Base-by-base conservation (phyloP, 2,329 filamentous ascomycete genomes). In the Fusarium miscanthi region DNA sequence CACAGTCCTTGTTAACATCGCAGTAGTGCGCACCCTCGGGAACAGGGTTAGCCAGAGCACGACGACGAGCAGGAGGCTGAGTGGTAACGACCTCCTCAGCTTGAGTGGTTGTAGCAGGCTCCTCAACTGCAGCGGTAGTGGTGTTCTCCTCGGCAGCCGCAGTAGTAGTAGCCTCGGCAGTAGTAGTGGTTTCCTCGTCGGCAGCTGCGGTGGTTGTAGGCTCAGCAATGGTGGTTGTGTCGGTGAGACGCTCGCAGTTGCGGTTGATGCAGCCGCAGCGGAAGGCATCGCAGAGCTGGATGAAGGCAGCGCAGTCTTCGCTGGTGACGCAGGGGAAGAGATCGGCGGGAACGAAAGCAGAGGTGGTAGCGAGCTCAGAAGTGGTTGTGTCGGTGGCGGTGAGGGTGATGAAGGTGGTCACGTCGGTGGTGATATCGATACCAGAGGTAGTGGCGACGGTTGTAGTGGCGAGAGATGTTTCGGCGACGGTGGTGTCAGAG, bases 241-340 rank as follows among this genome's bases (percentile, higher is more conserved):
- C 59, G 1, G 49, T 58, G 13, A 62, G 31, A 4, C 12, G 40
- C 17, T 31, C 25, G n/a, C 59, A 62, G 13, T 31, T 27, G 3
- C 25, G 16, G n/a, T 59, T 43, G 27, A 66, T 30, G 12, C 64
- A 67, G 16, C 64, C 64, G 25, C 64, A 67, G 41, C 53, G 64
- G 35, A 17, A 1, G 3, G 27, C 2, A 19, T 67, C 64, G n/a
- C 64, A 67, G 5, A 53, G n/a, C n/a, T 27, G 10, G 9, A 37
- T 3, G 4, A 2, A 27, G 2, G 17, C 30, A 7, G 8, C 3
- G 8, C 64, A 67, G 19, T 64, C 46, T 0, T 6, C 2, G 23
- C 17, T 48, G 16, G 6, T 8, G 2, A 0, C 3, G 13, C 64
- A 67, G 6, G 64, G 64, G 30, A 67, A 58, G 2, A 67, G 41